Base-by-base conservation (phyloP, 1,139 yeast species). In the Sugiyamaella grinbergsii region DNA sequence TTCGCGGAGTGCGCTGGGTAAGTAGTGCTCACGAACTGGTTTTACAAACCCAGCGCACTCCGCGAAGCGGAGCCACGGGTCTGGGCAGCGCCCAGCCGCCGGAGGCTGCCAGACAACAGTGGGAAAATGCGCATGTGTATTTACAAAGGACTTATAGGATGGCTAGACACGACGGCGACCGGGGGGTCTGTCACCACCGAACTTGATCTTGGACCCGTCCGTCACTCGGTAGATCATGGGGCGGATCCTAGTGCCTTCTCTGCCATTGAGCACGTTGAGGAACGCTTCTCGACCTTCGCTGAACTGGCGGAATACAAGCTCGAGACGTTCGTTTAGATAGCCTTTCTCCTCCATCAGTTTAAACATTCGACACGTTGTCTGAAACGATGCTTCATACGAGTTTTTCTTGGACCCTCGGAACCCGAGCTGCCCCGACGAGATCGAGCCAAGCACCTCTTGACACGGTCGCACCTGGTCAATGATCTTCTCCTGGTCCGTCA, bases 311-410 rank as follows among this genome's bases (percentile, higher is more conserved):
- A 90, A 73, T 15, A 88, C 80, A 50, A 93, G 69, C 67, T 91
- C 97, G 33, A 71, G 54, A 16, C 64, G 62, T 38, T 60, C 55
- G 42, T 61, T 58, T 49, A 82, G 69, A 55, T 77, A 71, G 40
- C 77, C 78, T 57, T 76, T 75, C 51, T 71, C 67, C 62, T 82
- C 81, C 62, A 91, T 86, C 56, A 78, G 69, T 57, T 83, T 78
- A 70, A 91, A 89, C 74, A 87, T 76, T 58, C 80, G 79, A 6
- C 90, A 74, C 19, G 90, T 75, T 10, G 93, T 86, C 66, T 90
- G 96, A 74, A 85, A 90, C n/a, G 85, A 87, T 1, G 96, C 97
- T 71, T 91, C 98, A 65, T 88, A 88, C 68, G 90, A 96, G 49
- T 95, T 88, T 71, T 96, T 68, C 69, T 59, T 78, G 63, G 65